Evolutionary conservation across 768 basidiomycete species (phyloP).

Genomic region (Serendipita sp.): DNA sequence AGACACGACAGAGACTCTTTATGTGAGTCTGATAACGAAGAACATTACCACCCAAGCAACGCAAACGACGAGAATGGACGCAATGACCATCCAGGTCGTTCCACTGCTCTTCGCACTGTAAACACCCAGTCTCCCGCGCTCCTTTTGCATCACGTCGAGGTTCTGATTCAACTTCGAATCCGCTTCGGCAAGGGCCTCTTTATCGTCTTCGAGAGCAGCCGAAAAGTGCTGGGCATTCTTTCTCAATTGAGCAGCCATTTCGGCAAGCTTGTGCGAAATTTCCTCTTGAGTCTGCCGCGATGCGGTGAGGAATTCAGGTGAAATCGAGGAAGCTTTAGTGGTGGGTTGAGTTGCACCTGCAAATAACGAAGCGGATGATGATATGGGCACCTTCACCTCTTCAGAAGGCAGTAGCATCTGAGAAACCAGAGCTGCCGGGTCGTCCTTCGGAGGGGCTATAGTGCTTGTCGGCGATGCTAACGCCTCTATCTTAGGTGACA

Average conservation of each 20-base stretch:
- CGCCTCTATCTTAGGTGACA: too few relatives aligned
- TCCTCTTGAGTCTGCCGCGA: constrained; percentile 39
- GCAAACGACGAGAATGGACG: constrained; percentile 47
- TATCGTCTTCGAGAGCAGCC: constrained; percentile 55
- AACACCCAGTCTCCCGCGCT: constrained; percentile 46
- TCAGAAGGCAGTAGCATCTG: constrained; percentile 1
- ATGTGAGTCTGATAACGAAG: constrained; percentile 51
- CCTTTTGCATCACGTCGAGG: constrained; percentile 48
- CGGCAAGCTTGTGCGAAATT: constrained; percentile 53
- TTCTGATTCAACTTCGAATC: constrained; percentile 63
- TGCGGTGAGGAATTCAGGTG: constrained; percentile 20
- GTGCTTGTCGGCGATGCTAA: background rate
- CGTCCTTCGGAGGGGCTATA: background rate
- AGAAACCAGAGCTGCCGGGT: background rate
- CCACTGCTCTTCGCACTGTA: constrained; percentile 47
- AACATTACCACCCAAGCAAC: constrained; percentile 52
- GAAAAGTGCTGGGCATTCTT: constrained; percentile 71
- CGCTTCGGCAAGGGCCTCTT: constrained; percentile 48
- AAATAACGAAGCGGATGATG: constrained; percentile 14
- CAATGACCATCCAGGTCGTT: constrained; percentile 58
- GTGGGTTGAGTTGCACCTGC: constrained; percentile 20
- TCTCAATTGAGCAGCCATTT: constrained; percentile 82
- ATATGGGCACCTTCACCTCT: background rate
- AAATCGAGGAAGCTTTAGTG: constrained; percentile 38
- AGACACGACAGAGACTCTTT: background rate